Percentiles rank a stretch among this genome's conserved stretches.
These are phyloP conservation scores for Cornus kousa DNA, from an alignment of 148 eudicot species.

Conservation along the genomic window DNA sequence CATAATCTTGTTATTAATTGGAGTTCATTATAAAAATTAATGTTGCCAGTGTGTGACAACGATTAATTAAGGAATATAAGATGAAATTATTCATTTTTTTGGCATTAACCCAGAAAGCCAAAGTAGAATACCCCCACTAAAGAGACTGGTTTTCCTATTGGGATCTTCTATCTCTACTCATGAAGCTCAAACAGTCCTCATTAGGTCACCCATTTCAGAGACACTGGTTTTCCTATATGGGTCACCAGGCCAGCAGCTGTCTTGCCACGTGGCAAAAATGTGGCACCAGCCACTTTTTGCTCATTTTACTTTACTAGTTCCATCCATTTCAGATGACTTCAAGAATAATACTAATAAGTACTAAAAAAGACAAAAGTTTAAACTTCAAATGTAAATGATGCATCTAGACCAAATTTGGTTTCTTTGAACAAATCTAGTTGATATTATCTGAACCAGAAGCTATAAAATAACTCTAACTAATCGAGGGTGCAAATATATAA, in stretches of 20 bases:
- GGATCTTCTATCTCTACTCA: not conserved
- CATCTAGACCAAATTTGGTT: not conserved
- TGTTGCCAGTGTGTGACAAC: no score
- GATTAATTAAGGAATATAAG: no score
- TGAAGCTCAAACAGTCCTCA: not conserved
- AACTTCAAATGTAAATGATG: not conserved
- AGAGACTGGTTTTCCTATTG: not conserved
- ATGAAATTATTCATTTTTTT: no score
- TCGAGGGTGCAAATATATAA: not conserved
- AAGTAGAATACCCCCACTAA: not conserved
- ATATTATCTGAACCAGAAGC: not conserved
- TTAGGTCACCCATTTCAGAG: conserved; percentile 4
- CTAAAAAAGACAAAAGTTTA: not conserved
- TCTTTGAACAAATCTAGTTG: not conserved
- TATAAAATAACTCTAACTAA: not conserved
- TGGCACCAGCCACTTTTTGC: not conserved
- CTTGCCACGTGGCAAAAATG: not conserved
- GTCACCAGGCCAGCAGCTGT: conserved; percentile 4
- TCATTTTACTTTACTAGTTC: not conserved
- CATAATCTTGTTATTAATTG: no score
- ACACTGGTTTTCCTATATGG: not conserved
- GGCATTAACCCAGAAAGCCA: no score
- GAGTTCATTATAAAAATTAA: no score
- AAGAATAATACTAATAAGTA: not conserved
- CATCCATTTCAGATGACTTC: not conserved